These are phyloP conservation scores for Hordeum vulgare DNA, from an alignment of 176 grass and related monocot species.

Conservation along the genomic window DNA sequence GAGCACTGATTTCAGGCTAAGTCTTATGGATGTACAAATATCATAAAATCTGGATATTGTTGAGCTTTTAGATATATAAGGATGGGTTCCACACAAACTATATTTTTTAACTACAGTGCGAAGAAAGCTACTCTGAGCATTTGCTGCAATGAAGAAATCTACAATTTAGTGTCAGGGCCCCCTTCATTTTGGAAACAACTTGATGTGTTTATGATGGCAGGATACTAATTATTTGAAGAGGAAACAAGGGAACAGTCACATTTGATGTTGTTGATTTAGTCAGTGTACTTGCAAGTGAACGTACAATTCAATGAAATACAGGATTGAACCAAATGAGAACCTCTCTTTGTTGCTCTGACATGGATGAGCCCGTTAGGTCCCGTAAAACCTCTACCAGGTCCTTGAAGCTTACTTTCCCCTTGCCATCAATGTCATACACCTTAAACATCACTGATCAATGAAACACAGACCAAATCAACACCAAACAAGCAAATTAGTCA, in stretches of 20 bases:
- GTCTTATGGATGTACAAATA: not conserved
- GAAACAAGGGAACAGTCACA: not conserved
- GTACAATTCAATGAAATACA: not conserved
- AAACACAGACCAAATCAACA: not conserved
- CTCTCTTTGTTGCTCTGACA: constrained; percentile 75
- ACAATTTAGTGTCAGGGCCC: not conserved
- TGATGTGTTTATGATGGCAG: not conserved
- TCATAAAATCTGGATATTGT: not conserved
- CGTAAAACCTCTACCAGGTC: constrained; percentile 72
- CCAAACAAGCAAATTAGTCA: not conserved
- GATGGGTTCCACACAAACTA: not conserved
- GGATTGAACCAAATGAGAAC: constrained; percentile 9
- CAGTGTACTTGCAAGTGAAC: not conserved
- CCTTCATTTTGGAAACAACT: not conserved
- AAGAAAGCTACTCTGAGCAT: not conserved
- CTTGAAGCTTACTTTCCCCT: constrained; percentile 77
- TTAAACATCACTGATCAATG: constrained; percentile 64
- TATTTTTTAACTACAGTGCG: not conserved
- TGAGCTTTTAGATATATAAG: not conserved
- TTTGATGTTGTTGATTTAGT: not conserved
- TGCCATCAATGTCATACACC: constrained; percentile 75
- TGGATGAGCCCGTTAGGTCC: constrained; percentile 74
- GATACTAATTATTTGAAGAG: not conserved
- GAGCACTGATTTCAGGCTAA: not conserved
- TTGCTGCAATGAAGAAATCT: not conserved